Evolutionary conservation across 2,329 filamentous ascomycete species (phyloP).

Genomic region (Aspergillus persii): DNA sequence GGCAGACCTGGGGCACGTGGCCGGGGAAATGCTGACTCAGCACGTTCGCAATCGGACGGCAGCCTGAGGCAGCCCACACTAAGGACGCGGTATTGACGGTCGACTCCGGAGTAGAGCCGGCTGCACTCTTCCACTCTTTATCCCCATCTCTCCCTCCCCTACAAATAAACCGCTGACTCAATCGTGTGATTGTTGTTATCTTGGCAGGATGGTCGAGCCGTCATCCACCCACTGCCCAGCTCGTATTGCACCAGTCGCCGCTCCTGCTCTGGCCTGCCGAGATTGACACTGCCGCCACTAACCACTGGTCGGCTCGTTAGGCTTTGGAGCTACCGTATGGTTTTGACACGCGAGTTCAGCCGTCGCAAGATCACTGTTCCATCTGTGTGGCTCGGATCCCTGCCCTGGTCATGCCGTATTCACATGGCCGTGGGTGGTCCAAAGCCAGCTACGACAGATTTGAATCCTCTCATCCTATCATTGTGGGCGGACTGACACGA

Average conservation of each 20-base stretch:
- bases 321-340: neutral
- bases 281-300: neutral
- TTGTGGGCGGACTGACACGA: neutral
- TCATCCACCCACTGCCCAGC: neutral
- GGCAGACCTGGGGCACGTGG: neutral
- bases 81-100: too few relatives aligned
- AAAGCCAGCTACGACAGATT: neutral
- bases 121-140: too few relatives aligned
- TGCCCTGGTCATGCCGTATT: neutral
- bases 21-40: neutral
- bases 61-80: too few relatives aligned
- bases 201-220: neutral
- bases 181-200: neutral
- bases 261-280: neutral
- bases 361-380: neutral
- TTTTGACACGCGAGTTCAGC: neutral
- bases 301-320: neutral
- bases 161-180: neutral
- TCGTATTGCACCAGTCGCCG: neutral
- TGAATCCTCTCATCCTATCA: neutral
- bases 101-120: too few relatives aligned
- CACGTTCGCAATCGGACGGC: too few relatives aligned
- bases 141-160: too few relatives aligned
- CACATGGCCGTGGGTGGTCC: neutral
- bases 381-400: neutral